phyloP scores from a whole-genome alignment of 2,329 filamentous ascomycete genomes.

The Colletotrichum sublineola region DNA sequence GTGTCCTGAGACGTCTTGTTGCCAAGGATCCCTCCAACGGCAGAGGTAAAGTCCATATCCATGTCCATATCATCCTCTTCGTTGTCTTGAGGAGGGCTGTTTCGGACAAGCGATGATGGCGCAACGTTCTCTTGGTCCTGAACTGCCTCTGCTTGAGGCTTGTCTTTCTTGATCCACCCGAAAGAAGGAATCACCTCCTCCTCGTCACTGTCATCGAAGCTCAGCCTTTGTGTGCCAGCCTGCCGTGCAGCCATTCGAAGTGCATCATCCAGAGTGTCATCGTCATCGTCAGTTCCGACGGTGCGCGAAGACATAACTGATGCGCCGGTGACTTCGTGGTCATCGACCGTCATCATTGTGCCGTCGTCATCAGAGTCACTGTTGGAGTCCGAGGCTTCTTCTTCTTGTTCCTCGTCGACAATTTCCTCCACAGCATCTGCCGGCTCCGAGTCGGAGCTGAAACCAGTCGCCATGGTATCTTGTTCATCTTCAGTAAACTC shows the following conservation, averaged over 20 bases:
- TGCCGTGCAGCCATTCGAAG: conserved; percentile 80
- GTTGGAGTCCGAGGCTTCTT: conserved; percentile 57
- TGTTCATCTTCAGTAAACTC: conserved; percentile 76
- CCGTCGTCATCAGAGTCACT: conserved; percentile 79
- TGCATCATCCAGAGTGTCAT: conserved; percentile 81
- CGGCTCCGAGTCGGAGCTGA: conserved; percentile 75
- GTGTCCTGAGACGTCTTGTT: conserved; percentile 55
- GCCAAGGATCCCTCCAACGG: conserved; percentile 66
- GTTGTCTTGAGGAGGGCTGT: conserved; percentile 12
- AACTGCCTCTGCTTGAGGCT: conserved; percentile 49
- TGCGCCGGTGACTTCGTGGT: conserved; percentile 80
- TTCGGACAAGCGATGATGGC: conserved; percentile 28
- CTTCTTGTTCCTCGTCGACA: conserved; percentile 62
- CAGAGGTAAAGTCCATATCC: conserved; percentile 69
- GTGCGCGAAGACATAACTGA: conserved; percentile 74
- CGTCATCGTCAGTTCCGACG: conserved; percentile 65
- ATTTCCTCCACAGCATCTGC: conserved; percentile 68
- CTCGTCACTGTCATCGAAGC: conserved; percentile 58
- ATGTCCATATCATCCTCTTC: conserved; percentile 57
- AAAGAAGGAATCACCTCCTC: conserved; percentile 83
- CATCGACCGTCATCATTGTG: conserved; percentile 85
- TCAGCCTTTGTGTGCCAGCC: conserved; percentile 79
- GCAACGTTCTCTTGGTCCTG: conserved; percentile 62
- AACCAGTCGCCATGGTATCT: conserved; percentile 80
- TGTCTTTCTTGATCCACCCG: conserved; percentile 75